Conservation (phyloP, 768 basidiomycete genomes). For the Symmetrospora coprosmae region DNA sequence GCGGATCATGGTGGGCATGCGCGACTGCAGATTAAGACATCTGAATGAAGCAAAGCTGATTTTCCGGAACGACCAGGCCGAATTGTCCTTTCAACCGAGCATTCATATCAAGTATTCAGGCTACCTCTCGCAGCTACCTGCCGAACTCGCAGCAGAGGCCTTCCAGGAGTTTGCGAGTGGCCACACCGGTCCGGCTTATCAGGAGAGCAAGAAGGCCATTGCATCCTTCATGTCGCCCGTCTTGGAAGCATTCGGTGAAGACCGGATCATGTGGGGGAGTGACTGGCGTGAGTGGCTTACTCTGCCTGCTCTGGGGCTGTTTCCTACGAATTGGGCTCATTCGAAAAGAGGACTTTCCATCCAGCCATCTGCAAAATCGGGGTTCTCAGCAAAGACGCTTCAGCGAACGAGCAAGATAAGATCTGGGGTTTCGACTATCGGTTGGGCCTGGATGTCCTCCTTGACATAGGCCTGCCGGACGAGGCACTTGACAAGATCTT, state of each 20-base stretch:
- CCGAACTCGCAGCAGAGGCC: not conserved
- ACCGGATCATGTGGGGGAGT: slow-evolving; percentile 1
- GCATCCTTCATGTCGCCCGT: not conserved
- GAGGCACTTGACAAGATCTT: slow-evolving; percentile 4
- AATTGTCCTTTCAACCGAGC: not conserved
- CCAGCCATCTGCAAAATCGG: not conserved
- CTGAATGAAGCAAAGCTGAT: not conserved
- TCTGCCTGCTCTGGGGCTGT: not conserved
- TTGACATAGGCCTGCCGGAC: not conserved
- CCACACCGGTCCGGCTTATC: not conserved
- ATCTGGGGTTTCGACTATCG: not conserved
- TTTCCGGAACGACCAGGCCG: not conserved
- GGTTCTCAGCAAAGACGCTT: not conserved
- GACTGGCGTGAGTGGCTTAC: not conserved
- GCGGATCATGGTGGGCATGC: not conserved
- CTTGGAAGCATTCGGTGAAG: slow-evolving; percentile 2
- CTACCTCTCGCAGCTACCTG: not conserved
- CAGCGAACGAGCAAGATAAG: not conserved
- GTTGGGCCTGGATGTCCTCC: not conserved
- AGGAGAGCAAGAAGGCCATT: not conserved
- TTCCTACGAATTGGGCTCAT: too few relatives aligned
- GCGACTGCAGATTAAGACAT: not conserved
- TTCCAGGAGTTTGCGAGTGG: not conserved
- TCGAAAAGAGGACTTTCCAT: too few relatives aligned
- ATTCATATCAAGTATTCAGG: not conserved